phyloP scores from a whole-genome alignment of 2,329 filamentous ascomycete genomes.

The Aschersonia sp. region DNA sequence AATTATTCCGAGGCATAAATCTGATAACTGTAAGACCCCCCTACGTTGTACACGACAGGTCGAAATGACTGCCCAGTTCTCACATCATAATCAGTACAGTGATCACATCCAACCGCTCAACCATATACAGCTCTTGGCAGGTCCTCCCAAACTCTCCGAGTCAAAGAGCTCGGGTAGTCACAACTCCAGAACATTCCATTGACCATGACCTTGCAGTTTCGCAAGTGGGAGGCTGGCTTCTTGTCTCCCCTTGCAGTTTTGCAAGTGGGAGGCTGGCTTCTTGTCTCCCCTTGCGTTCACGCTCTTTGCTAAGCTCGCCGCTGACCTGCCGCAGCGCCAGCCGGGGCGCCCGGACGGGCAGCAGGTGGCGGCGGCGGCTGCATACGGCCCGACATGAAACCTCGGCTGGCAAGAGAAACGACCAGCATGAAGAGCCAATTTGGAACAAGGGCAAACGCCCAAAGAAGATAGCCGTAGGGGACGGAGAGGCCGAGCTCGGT shows the following conservation, averaged over 20 bases:
- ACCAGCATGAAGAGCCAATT: conserved; percentile 70
- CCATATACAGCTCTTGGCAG: too few relatives aligned
- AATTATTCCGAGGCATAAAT: not conserved
- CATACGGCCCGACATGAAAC: conserved; percentile 45
- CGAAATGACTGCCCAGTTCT: too few relatives aligned
- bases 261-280: not conserved
- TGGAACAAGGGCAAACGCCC: conserved; percentile 50
- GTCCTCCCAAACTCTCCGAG: too few relatives aligned
- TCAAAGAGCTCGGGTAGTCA: too few relatives aligned
- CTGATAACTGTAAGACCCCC: not conserved
- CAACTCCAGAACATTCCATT: too few relatives aligned
- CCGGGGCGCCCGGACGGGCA: conserved; percentile 5
- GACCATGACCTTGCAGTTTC: too few relatives aligned
- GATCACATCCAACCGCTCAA: too few relatives aligned
- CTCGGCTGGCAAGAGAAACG: conserved; percentile 58
- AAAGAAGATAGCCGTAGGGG: conserved; percentile 54
- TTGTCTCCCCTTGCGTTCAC: not conserved
- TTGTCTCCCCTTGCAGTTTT: not conserved
- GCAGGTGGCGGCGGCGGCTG: conserved; percentile 4
- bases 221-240: not conserved
- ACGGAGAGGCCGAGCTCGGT: conserved; percentile 47
- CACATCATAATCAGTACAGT: too few relatives aligned
- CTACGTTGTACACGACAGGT: too few relatives aligned
- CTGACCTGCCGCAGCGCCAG: conserved; percentile 1
- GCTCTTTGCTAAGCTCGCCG: conserved; percentile 2